Evolutionary conservation across 1,284 basidiomycete genomes (phyloP), one percentile per base, ranked within the genome.

Genomic region (Pyrrhoderma lamaoense): DNA sequence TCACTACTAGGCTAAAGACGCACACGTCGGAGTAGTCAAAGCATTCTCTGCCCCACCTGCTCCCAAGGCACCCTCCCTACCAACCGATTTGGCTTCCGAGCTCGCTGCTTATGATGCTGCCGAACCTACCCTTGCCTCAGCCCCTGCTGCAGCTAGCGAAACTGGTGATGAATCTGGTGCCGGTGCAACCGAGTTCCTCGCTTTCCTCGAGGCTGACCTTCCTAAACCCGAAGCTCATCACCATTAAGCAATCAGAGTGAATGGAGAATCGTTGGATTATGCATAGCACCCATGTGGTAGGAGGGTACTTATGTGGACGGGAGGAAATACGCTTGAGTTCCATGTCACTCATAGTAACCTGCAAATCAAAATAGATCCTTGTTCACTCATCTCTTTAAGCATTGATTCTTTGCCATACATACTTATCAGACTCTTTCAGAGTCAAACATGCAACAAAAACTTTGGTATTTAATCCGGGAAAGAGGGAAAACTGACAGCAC

Each of bases 1-100:
- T 37, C 35, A 11, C 16, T 37, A 37, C 35, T 37, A 93, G 89
- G 76, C 81, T 57, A 83, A 87, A 68, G 86, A 93, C 67, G 89
- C 89, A 47, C 88, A 92, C 67, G 79, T 89, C 59, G 85, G 86
- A 53, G 72, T 66, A 53, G 91, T 93, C 56, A 91, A 91, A 69
- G 60, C 75, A 43, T 92, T 83, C 75, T 64, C 77, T 27, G 65
- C 79, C 18, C 91, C 91, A 4, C 67, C 80, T 18, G 64, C 76
- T 19, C 91, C 91, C 49, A 71, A 80, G 53, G 68, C 80, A 1
- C 90, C 90, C 8, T 64, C 76, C 11, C 73, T 92, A 52, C 88
- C 91, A 45, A 65, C 77, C 49, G 85, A 93, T 69, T 79, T 93
- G 59, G 86, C 90, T 18, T 67, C 80, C n/a, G 89, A 92, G 61